Evolutionary conservation across 2,329 filamentous ascomycete genomes (phyloP), one percentile per base, ranked within the genome.

Genomic region (Zopfia rhizophila): DNA sequence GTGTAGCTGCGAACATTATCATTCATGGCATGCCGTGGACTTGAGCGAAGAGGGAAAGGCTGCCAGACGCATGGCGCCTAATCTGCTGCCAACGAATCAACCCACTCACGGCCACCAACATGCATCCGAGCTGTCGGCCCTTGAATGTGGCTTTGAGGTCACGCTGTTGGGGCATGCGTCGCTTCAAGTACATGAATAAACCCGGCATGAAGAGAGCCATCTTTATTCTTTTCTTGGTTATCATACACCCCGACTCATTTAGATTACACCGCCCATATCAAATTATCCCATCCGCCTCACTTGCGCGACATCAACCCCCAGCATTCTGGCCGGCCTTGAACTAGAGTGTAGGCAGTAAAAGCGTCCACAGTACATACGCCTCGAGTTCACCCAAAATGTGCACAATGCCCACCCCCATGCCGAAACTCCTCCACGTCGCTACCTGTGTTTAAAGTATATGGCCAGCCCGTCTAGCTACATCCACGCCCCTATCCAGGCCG

Each of bases 401-500:
- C 8, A 8, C 24, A n/a, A 8, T 27, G 8, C 24, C 8, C n/a
- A 8, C 24, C 8, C 8, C 24, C 24, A 8, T 27, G 8, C 8
- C 8, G 24, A 27, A n/a, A 27, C n/a, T 27, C n/a, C 24, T 8
- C 24, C 24, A 27, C 24, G 24, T n/a, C 24, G 8, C 8, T 8
- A n/a, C 24, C 24, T 27, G 14, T n/a, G n/a, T n/a, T n/a, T n/a
- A 16, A 32, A 32, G 14, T 16, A 32, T 16, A 11, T 10, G 31
- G 22, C 35, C 38, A 45, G 48, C 45, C 50, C 32, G 25, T 44
- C 43, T 38, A 43, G 44, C 45, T 40, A 50, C 51, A 39, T 47
- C 51, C 42, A 51, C 55, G 48, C 55, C 49, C 53, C 47, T 60
- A 49, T 48, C 55, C 51, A 53, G 40, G 21, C 38, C 40, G 31